These are phyloP conservation scores for Diospyros kaki DNA, from an alignment of 148 eudicot species.

Conservation along the genomic window DNA sequence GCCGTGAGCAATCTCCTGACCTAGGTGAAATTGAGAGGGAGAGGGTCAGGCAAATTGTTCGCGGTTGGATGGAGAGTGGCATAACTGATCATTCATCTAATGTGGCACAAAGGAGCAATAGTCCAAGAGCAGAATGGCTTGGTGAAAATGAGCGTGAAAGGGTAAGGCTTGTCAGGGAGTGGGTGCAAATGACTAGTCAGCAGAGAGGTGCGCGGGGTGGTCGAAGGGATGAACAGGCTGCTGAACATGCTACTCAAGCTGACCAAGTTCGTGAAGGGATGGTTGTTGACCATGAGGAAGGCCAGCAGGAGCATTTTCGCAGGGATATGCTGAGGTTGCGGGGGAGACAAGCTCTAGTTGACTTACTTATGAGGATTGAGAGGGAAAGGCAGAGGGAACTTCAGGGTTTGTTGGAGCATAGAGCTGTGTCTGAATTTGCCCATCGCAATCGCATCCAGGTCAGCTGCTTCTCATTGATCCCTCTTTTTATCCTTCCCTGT, in stretches of 20 bases:
- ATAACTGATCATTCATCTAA: constrained; percentile 60
- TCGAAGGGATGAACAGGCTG: constrained; percentile 58
- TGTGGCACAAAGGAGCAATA: constrained; percentile 43
- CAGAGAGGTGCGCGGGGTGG: constrained; percentile 68
- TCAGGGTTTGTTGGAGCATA: constrained; percentile 82
- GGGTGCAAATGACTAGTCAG: constrained; percentile 95
- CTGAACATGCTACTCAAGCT: constrained; percentile 30
- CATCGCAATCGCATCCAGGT: constrained; percentile 99
- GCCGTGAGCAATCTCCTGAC: constrained; percentile 94
- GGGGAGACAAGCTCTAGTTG: constrained; percentile 90
- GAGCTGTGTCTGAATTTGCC: constrained; percentile 96
- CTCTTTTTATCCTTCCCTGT: not conserved
- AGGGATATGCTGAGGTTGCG: constrained; percentile 84
- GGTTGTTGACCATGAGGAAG: constrained; percentile 46
- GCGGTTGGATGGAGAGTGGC: constrained; percentile 92
- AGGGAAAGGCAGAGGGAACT: constrained; percentile 96
- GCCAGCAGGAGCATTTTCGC: constrained; percentile 74
- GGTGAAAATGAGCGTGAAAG: constrained; percentile 98
- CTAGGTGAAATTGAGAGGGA: constrained; percentile 93
- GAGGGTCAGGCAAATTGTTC: constrained; percentile 90
- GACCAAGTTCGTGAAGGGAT: constrained; percentile 42
- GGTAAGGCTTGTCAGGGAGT: constrained; percentile 93
- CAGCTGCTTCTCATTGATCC: constrained; percentile 10
- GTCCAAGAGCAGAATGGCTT: constrained; percentile 85
- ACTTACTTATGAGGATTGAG: constrained; percentile 86